phyloP scores from a whole-genome alignment of 371 early-diverging fungal species.

The Lichtheimia ramosa region DNA sequence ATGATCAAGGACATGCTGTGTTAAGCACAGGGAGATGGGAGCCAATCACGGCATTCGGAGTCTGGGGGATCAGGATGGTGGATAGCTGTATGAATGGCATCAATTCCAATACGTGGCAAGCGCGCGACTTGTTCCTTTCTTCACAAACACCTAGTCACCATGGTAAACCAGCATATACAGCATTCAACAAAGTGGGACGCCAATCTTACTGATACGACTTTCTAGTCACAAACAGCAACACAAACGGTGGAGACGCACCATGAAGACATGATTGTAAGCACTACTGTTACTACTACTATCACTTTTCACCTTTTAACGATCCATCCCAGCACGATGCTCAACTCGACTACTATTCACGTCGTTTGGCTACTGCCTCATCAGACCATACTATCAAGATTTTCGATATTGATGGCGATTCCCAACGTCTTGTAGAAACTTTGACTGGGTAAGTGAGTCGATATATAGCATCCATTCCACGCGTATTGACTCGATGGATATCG shows the following conservation, averaged over 20 bases:
- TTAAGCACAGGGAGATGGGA: no score
- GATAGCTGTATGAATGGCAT: no score
- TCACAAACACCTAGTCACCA: no score
- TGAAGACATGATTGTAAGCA: slow-evolving; percentile 90
- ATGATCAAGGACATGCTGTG: no score
- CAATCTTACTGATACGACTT: no score
- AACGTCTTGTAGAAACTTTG: slow-evolving; percentile 77
- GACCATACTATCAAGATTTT: slow-evolving; percentile 93
- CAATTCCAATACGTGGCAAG: no score
- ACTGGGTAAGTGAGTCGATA: slow-evolving; percentile 57
- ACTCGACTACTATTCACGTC: slow-evolving; percentile 96
- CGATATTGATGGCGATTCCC: slow-evolving; percentile 83
- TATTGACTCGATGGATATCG: slow-evolving; percentile 7
- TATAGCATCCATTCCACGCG: no score
- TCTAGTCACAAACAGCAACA: slow-evolving; percentile 28
- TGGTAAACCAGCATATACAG: no score
- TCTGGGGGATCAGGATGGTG: no score
- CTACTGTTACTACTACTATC: not conserved
- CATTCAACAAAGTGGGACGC: no score
- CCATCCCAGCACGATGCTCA: slow-evolving; percentile 92
- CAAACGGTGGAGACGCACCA: slow-evolving; percentile 88
- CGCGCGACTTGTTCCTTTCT: no score
- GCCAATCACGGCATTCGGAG: no score
- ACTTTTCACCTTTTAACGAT: not conserved
- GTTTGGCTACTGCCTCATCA: slow-evolving; percentile 96